A percentile compares a stretch with the other conserved stretches of the same genome.
Conservation (phyloP, 768 basidiomycete genomes). For the Kwoniella bestiolae region DNA sequence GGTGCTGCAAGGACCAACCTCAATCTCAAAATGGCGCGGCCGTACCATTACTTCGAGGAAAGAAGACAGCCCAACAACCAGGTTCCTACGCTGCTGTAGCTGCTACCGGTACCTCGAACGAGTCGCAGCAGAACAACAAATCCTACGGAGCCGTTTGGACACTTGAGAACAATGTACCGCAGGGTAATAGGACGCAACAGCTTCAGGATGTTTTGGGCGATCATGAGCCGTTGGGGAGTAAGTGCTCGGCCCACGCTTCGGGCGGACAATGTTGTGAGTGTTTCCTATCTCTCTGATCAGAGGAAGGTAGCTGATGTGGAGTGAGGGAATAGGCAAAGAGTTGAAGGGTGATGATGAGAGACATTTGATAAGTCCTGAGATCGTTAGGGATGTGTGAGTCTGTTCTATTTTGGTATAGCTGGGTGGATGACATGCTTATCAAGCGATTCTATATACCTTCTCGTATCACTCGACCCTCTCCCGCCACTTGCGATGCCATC, state of each 20-base stretch:
- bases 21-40: conserved; percentile 6
- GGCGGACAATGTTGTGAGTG: conserved; percentile 31
- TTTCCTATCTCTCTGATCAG: too few species aligned
- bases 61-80: conserved; percentile 8
- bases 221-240: conserved; percentile 22
- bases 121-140: conserved; percentile 8
- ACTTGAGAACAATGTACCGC: conserved; percentile 12
- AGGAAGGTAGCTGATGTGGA: not conserved
- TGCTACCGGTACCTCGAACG: not conserved
- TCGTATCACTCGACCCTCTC: not conserved
- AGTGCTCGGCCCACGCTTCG: conserved; percentile 25
- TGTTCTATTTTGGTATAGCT: not conserved
- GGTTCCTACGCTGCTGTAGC: conserved; percentile 10
- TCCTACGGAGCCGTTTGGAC: conserved; percentile 22
- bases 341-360: conserved; percentile 53
- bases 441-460: too few species aligned
- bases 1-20: conserved; percentile 3
- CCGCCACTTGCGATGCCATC: not conserved
- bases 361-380: conserved; percentile 48
- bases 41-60: conserved; percentile 19
- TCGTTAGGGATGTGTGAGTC: conserved; percentile 52
- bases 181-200: conserved; percentile 11
- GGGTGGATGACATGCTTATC: not conserved
- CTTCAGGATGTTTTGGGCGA: conserved; percentile 21
- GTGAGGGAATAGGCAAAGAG: conserved; percentile 28